Conservation (phyloP, 2,329 filamentous ascomycete genomes). For the Paramyrothecium sp. region DNA sequence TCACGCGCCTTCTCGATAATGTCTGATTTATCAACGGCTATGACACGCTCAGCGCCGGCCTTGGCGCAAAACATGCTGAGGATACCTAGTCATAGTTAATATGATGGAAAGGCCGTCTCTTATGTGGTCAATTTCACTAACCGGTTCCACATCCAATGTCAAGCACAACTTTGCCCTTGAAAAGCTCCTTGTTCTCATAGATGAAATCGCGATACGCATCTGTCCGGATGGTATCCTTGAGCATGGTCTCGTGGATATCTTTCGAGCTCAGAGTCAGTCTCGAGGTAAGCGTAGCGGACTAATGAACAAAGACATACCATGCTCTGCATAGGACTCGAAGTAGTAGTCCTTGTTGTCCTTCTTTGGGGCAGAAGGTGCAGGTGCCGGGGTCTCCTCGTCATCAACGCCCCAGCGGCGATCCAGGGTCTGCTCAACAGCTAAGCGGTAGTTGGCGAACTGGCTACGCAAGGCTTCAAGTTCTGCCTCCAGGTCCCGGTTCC, state of each 20-base stretch:
- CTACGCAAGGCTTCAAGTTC: conserved; percentile 57
- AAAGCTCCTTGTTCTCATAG: conserved; percentile 85
- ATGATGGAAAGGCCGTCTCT: not conserved
- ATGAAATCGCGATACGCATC: conserved; percentile 94
- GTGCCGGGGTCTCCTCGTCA: conserved; percentile 33
- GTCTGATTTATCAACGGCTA: conserved; percentile 88
- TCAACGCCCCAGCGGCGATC: conserved; percentile 63
- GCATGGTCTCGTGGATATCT: conserved; percentile 95
- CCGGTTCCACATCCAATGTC: conserved; percentile 85
- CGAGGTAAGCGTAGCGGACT: conserved; percentile 1
- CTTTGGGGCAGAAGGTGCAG: conserved; percentile 16
- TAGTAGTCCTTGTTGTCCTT: conserved; percentile 42
- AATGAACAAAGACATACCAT: conserved; percentile 44
- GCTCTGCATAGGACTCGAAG: conserved; percentile 61
- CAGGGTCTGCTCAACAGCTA: conserved; percentile 64
- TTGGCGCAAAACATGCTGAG: conserved; percentile 92
- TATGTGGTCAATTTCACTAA: conserved; percentile 22
- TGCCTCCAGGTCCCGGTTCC: conserved; percentile 57
- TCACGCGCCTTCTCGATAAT: conserved; percentile 86
- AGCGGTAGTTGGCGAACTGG: conserved; percentile 65
- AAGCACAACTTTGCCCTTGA: conserved; percentile 81
- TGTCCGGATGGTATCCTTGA: conserved; percentile 85
- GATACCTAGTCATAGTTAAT: conserved; percentile 56
- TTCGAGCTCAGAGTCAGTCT: not conserved
- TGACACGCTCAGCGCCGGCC: conserved; percentile 81